Evolutionary conservation across 257 asterid genomes (phyloP), one percentile per base, ranked within the genome.

Genomic region (Petunia secreta): DNA sequence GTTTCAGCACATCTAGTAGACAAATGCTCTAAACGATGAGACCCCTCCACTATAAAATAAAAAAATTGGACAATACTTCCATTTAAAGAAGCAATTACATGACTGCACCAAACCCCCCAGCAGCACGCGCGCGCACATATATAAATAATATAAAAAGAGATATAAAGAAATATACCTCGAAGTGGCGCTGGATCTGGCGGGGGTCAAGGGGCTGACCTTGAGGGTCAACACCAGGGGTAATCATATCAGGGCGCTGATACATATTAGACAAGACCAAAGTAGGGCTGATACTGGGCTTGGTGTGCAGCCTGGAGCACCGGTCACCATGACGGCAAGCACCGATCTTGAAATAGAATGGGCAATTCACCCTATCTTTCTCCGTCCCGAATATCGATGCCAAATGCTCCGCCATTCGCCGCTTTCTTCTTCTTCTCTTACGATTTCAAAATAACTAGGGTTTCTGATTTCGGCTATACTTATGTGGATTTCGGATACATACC

Each of bases 301-400:
- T 91, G 81, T 91, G 96, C 63, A 92, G 97, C 52, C 95, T 89
- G 41, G 97, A 87, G 88, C 97, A 92, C 1, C 97, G 90, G 84
- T 92, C 97, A 8, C 97, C 97, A 79, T 92, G 97, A 73, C 97
- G 85, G 87, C 97, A 92, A 38, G 95, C 97, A 53, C 97, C 97
- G 89, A 92, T 92, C 94, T 92, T 92, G 89, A 92, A 92, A 89
- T 92, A 92, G 81, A 92, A 92, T 0, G 97, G 97, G 76, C 97
- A 91, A 82, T 92, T 92, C 55, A 92, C 95, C 52, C 97, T 82
- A 82, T 92, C 97, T 86, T 92, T 92, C 82, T 91, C 95, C 37
- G 95, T 91, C 1, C 95, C 95, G 76, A 87, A 89, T 34, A 89
- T 89, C 55, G 93, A 89, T 37, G 93, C 93, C 80, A 89, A 86